A percentile compares a stretch with the other conserved stretches of the same genome.
Evolutionary conservation across 306 rosid species (phyloP).

Genomic region (Lotus japonicus): DNA sequence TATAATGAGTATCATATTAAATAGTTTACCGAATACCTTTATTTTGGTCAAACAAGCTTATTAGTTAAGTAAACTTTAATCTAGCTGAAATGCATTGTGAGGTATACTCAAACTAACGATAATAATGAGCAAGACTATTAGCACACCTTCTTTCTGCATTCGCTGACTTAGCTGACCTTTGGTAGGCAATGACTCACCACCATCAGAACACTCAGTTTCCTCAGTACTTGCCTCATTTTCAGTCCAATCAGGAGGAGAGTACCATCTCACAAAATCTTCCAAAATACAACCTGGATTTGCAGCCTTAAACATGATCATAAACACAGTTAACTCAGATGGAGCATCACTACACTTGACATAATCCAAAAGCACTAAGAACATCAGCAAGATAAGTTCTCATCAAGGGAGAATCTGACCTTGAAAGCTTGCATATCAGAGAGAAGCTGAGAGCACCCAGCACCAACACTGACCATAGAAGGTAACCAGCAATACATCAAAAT

Average conservation of each 20-base stretch:
- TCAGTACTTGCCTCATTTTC: slow-evolving; percentile 49
- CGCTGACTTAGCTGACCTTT: slow-evolving; percentile 83
- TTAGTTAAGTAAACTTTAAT: no score
- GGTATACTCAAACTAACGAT: neutral
- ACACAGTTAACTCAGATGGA: slow-evolving; percentile 20
- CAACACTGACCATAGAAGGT: slow-evolving; percentile 65
- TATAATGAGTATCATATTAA: no score
- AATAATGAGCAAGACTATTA: neutral
- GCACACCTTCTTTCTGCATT: slow-evolving; percentile 88
- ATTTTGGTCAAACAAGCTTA: no score
- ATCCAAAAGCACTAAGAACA: slow-evolving; percentile 20
- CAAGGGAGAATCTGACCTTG: slow-evolving; percentile 55
- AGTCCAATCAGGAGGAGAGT: slow-evolving; percentile 98
- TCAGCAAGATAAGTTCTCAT: slow-evolving; percentile 17
- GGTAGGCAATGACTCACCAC: slow-evolving; percentile 37
- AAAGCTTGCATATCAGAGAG: slow-evolving; percentile 99
- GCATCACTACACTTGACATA: neutral
- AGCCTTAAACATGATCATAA: slow-evolving; percentile 49
- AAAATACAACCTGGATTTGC: slow-evolving; percentile 99
- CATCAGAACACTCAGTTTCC: slow-evolving; percentile 29
- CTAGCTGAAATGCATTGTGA: no score
- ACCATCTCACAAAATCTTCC: slow-evolving; percentile 99
- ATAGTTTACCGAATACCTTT: no score
- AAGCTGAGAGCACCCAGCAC: slow-evolving; percentile 99
- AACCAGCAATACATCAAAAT: slow-evolving; percentile 1